Conservation (phyloP, 306 rosid species). For the Glycine soja region DNA sequence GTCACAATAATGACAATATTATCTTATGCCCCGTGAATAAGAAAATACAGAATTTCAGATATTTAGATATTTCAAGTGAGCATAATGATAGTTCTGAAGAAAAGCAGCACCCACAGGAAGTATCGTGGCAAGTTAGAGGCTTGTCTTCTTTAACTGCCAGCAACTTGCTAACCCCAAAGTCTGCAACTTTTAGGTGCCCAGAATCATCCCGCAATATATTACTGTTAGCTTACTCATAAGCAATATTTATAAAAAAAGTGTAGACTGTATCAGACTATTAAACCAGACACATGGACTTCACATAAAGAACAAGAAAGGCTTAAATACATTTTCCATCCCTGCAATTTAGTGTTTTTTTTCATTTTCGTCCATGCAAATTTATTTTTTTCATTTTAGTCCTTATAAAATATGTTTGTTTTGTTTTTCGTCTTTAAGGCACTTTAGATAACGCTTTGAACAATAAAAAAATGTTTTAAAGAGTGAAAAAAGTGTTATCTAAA, state of each 20-base stretch:
- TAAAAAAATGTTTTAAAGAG: too few species aligned
- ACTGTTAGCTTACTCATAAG: conserved; percentile 73
- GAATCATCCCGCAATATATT: conserved; percentile 98
- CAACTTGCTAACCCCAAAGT: conserved; percentile 96
- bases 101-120: conserved; percentile 80
- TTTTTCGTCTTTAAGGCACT: too few species aligned
- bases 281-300: conserved; percentile 37
- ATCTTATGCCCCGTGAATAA: conserved; percentile 32
- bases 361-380: too few species aligned
- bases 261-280: conserved; percentile 49
- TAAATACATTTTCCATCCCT: too few species aligned
- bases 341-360: too few species aligned
- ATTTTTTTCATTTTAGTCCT: too few species aligned
- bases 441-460: too few species aligned
- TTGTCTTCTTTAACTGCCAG: conserved; percentile 90
- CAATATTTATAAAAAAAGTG: conserved; percentile 45
- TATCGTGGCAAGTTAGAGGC: conserved; percentile 82
- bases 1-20: conserved; percentile 10
- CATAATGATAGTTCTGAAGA: conserved; percentile 35
- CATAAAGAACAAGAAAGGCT: neutral
- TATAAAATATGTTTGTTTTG: too few species aligned
- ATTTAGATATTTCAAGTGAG: conserved; percentile 45
- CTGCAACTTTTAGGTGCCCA: conserved; percentile 93
- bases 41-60: conserved; percentile 32
- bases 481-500: too few species aligned